Evolutionary conservation across 192 early-diverging fungal species (phyloP).

Genomic region (Hyaloraphidium curvatum): DNA sequence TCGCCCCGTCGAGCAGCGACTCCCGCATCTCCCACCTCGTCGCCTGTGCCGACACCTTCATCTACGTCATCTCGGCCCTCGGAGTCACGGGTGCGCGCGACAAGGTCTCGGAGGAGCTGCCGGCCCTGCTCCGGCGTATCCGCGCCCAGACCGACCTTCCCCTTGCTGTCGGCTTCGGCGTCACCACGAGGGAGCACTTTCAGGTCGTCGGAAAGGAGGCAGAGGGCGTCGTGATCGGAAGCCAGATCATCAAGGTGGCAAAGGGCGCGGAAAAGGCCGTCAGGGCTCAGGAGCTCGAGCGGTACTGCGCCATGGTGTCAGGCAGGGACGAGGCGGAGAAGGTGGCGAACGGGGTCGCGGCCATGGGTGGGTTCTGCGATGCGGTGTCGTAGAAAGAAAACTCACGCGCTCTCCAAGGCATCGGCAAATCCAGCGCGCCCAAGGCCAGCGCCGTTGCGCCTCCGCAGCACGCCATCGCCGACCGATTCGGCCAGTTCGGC

Average conservation of each 20-base stretch:
- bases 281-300: conserved; percentile 8
- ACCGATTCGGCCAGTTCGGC: conserved; percentile 86
- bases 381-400: no score
- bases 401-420: no score
- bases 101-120: conserved; percentile 45
- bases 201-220: conserved; percentile 59
- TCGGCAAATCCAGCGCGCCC: no score
- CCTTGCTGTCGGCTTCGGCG: conserved; percentile 95
- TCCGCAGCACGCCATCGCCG: conserved; percentile 29
- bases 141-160: conserved; percentile 59
- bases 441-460: neutral
- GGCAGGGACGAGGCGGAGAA: conserved; percentile 12
- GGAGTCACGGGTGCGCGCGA: conserved; percentile 80
- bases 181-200: conserved; percentile 77
- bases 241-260: conserved; percentile 67
- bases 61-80: conserved; percentile 84
- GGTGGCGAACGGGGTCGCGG: conserved; percentile 5
- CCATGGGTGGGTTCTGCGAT: conserved; percentile 8
- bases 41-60: conserved; percentile 72
- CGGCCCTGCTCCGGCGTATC: conserved; percentile 52
- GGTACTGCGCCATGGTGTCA: conserved; percentile 33
- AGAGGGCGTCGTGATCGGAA: conserved; percentile 93
- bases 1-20: conserved; percentile 85
- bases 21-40: conserved; percentile 57
- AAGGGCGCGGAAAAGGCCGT: conserved; percentile 20